These are phyloP conservation scores for Hippophae tibetana DNA, from an alignment of 306 rosid genomes.

Conservation along the genomic window DNA sequence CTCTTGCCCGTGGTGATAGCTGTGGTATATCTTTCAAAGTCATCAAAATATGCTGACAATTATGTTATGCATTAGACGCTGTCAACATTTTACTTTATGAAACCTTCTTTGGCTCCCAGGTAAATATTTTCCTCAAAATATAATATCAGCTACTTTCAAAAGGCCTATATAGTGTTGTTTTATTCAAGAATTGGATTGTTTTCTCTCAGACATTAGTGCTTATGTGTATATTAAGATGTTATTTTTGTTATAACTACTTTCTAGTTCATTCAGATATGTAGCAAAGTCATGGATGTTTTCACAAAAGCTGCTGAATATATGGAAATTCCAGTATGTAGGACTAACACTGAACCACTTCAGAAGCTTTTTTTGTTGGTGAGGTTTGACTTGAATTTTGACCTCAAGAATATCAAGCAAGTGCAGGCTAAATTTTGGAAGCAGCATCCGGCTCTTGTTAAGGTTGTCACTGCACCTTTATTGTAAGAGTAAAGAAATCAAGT, in stretches of 20 bases:
- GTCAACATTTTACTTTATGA: constrained; percentile 68
- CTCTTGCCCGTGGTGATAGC: constrained; percentile 93
- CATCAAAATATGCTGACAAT: constrained; percentile 89
- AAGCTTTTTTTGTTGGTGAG: constrained; percentile 90
- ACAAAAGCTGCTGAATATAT: constrained; percentile 87
- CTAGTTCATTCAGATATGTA: constrained; percentile 19
- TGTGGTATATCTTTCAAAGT: constrained; percentile 89
- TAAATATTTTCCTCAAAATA: constrained; percentile 14
- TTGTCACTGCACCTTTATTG: constrained; percentile 21
- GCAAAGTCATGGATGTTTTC: constrained; percentile 99
- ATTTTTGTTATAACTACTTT: not conserved
- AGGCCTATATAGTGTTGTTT: too few relatives aligned
- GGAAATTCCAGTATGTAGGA: constrained; percentile 95
- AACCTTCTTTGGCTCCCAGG: constrained; percentile 98
- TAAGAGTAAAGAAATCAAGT: not conserved
- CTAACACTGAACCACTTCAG: constrained; percentile 89
- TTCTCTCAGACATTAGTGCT: too few relatives aligned
- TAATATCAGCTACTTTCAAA: not conserved
- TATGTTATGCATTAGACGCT: constrained; percentile 97
- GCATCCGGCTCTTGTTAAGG: constrained; percentile 95
- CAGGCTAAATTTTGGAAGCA: constrained; percentile 99
- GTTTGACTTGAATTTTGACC: constrained; percentile 96
- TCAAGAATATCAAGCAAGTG: constrained; percentile 96
- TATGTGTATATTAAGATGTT: too few relatives aligned
- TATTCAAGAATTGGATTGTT: too few relatives aligned